Percentiles rank a stretch among this genome's conserved stretches.
phyloP scores from a whole-genome alignment of 805 yeast species.

The Lachancea lanzarotensis region DNA sequence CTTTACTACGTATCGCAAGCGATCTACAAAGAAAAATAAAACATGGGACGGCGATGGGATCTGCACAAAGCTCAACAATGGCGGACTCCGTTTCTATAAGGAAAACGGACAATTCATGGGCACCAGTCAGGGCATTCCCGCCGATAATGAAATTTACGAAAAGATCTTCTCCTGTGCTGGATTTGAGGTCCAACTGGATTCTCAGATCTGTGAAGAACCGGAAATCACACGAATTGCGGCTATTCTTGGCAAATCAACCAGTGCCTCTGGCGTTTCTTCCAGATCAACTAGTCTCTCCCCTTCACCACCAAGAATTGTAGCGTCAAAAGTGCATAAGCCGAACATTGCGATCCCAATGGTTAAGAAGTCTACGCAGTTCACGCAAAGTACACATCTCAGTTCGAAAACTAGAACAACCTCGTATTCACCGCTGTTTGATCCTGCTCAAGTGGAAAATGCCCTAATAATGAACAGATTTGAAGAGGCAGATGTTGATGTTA shows the following conservation, averaged over 20 bases:
- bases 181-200: constrained; percentile 58
- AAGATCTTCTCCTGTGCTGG: constrained; percentile 45
- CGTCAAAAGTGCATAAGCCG: neutral
- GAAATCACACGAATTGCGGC: neutral
- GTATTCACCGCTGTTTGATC: constrained; percentile 37
- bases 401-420: constrained; percentile 9
- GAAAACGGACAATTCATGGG: constrained; percentile 29
- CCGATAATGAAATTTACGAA: constrained; percentile 30
- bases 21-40: constrained; percentile 70
- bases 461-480: constrained; percentile 36
- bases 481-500: constrained; percentile 39
- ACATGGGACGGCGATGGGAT: constrained; percentile 94
- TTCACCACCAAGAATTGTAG: neutral
- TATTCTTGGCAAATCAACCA: neutral
- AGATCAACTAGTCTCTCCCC: neutral
- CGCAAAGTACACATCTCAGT: neutral
- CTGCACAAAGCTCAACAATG: constrained; percentile 32
- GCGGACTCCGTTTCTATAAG: constrained; percentile 22
- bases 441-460: constrained; percentile 32
- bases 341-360: constrained; percentile 1
- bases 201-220: constrained; percentile 28
- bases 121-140: constrained; percentile 12
- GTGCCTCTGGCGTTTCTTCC: neutral
- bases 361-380: neutral
- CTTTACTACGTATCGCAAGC: constrained; percentile 61